Conservation (phyloP, 1,139 yeast species). For the Blastobotrys apis region DNA sequence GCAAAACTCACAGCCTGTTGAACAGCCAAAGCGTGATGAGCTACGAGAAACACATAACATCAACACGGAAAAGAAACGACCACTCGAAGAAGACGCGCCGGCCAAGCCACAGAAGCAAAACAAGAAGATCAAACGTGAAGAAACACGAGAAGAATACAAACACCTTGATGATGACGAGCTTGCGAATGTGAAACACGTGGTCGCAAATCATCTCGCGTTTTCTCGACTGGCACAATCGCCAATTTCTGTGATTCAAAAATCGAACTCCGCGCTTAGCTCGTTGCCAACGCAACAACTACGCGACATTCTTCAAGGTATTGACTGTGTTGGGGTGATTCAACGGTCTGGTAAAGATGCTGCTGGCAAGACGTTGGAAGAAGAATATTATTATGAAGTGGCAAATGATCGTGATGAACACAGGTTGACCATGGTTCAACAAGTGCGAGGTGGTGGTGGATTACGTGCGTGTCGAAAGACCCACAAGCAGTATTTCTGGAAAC, state of each 20-base stretch:
- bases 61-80: background rate
- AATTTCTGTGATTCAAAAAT: constrained; percentile 57
- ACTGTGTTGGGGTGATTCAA: constrained; percentile 75
- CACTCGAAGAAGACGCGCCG: constrained; percentile 7
- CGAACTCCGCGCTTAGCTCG: constrained; percentile 35
- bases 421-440: constrained; percentile 59
- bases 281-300: constrained; percentile 34
- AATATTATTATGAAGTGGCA: constrained; percentile 85
- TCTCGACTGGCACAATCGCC: constrained; percentile 88
- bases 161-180: constrained; percentile 45
- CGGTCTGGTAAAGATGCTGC: constrained; percentile 95
- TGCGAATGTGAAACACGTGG: constrained; percentile 45
- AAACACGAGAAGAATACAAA: background rate
- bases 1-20: background rate
- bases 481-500: constrained; percentile 53
- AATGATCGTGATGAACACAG: constrained; percentile 70
- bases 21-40: background rate
- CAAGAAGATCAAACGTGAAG: constrained; percentile 6
- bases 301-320: constrained; percentile 42
- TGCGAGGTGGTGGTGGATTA: constrained; percentile 68
- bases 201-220: constrained; percentile 83
- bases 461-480: constrained; percentile 91
- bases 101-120: background rate
- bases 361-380: constrained; percentile 89
- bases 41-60: background rate